Evolutionary conservation across 2,329 filamentous ascomycete genomes (phyloP).

Genomic region (Claviceps africana): DNA sequence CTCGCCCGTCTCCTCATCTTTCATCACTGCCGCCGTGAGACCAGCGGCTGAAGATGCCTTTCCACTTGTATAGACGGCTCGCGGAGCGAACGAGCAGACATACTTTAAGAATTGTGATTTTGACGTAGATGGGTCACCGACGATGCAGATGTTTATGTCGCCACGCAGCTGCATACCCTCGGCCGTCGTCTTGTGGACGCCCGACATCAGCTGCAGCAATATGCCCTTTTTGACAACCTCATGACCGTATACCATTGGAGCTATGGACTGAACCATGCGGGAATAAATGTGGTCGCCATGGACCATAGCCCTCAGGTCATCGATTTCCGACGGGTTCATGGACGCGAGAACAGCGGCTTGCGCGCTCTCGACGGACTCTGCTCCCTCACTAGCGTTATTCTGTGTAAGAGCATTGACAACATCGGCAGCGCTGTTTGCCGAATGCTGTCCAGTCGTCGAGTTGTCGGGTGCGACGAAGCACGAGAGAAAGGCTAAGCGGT

Average conservation of each 20-base stretch:
- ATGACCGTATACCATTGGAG: slow-evolving; percentile 94
- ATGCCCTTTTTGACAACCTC: slow-evolving; percentile 96
- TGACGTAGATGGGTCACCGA: slow-evolving; percentile 90
- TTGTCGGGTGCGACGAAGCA: slow-evolving; percentile 92
- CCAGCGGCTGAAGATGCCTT: slow-evolving; percentile 95
- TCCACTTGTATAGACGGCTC: slow-evolving; percentile 92
- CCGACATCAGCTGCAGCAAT: slow-evolving; percentile 87
- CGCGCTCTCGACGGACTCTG: slow-evolving; percentile 65
- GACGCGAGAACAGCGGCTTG: slow-evolving; percentile 79
- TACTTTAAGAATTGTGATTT: slow-evolving; percentile 99
- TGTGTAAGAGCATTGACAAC: slow-evolving; percentile 68
- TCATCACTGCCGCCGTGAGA: slow-evolving; percentile 92
- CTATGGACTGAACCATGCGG: slow-evolving; percentile 80
- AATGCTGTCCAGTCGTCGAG: slow-evolving; percentile 61
- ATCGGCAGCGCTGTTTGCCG: slow-evolving; percentile 52
- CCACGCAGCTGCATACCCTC: slow-evolving; percentile 94
- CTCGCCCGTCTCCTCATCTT: slow-evolving; percentile 96
- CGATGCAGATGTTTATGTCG: slow-evolving; percentile 97
- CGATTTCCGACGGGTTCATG: slow-evolving; percentile 74
- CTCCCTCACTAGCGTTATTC: slow-evolving; percentile 46
- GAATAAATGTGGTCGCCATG: slow-evolving; percentile 93
- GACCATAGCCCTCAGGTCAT: slow-evolving; percentile 84
- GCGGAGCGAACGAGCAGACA: slow-evolving; percentile 89
- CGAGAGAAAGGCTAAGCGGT: slow-evolving; percentile 88
- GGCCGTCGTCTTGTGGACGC: slow-evolving; percentile 78